phyloP scores from a whole-genome alignment of 176 grass and related monocot species.

The Lolium perenne region DNA sequence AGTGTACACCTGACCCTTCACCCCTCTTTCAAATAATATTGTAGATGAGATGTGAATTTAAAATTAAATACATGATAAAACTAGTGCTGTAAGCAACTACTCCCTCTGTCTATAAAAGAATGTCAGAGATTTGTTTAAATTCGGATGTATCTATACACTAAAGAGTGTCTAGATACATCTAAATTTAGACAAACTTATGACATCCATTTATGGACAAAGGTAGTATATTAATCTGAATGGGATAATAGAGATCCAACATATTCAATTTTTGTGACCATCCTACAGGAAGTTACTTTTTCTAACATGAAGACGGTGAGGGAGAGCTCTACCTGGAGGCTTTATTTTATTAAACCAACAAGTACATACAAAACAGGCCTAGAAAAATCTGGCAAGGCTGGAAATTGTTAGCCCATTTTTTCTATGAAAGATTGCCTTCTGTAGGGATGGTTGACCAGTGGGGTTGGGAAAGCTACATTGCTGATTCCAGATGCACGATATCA shows the following conservation, averaged over 20 bases:
- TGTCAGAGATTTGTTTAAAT: no score
- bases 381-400: not conserved
- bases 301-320: not conserved
- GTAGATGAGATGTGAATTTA: not conserved
- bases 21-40: not conserved
- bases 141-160: no score
- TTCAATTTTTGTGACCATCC: not conserved
- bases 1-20: no score
- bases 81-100: not conserved
- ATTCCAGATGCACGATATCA: conserved; percentile 15
- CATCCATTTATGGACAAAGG: no score
- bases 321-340: not conserved
- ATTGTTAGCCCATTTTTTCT: not conserved
- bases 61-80: not conserved
- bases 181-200: no score
- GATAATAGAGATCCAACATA: not conserved
- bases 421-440: not conserved
- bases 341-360: not conserved
- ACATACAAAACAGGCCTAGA: not conserved
- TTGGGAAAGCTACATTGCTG: not conserved
- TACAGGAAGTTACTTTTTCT: not conserved
- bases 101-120: no score
- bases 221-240: not conserved
- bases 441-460: not conserved
- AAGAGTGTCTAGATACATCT: no score